Evolutionary conservation across 2,329 filamentous ascomycete genomes (phyloP).

Genomic region (Exophiala spinifera): DNA sequence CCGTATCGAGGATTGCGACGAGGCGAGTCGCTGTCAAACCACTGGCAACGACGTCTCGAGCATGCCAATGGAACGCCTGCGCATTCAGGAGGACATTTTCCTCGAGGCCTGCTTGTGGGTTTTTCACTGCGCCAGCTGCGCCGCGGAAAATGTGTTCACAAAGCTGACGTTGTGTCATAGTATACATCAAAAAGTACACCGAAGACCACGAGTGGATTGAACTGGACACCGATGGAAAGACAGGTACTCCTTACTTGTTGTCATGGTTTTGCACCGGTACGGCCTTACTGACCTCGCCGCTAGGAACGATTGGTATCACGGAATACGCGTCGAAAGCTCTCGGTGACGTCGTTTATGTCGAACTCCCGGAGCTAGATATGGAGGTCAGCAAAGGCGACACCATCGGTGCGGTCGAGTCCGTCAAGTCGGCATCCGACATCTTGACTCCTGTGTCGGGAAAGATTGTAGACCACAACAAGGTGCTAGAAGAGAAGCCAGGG

Average conservation of each 20-base stretch:
- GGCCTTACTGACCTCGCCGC: neutral
- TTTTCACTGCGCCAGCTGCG: neutral
- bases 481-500: conserved; percentile 78
- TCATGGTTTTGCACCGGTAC: conserved; percentile 18
- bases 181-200: conserved; percentile 74
- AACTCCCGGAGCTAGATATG: conserved; percentile 72
- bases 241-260: conserved; percentile 50
- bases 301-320: conserved; percentile 76
- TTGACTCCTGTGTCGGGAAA: conserved; percentile 79
- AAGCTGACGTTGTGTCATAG: conserved; percentile 30
- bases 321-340: conserved; percentile 87
- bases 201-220: conserved; percentile 99
- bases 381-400: conserved; percentile 73
- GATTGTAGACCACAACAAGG: conserved; percentile 69
- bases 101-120: conserved; percentile 17
- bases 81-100: conserved; percentile 16
- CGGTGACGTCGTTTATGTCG: conserved; percentile 95
- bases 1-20: conserved; percentile 11
- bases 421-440: conserved; percentile 98
- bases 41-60: conserved; percentile 1
- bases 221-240: conserved; percentile 75
- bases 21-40: conserved; percentile 4
- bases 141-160: neutral
- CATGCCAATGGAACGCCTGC: conserved; percentile 3
- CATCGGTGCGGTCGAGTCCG: conserved; percentile 93